Conservation (phyloP, 148 eudicot genomes). For the Vaccinium macrocarpon region DNA sequence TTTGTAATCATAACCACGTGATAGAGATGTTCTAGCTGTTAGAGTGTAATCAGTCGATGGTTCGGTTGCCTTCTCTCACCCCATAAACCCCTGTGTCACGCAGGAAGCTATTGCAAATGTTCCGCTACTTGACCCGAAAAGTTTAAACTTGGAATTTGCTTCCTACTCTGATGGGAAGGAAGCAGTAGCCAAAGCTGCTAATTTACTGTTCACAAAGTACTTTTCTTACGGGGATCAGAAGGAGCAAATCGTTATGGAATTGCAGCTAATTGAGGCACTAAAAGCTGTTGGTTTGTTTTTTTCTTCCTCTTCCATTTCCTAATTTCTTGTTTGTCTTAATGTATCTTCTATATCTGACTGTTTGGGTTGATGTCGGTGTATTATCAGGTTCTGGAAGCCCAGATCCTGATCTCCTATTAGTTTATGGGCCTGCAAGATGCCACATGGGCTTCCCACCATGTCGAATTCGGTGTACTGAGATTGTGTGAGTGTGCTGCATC, state of each 20-base stretch:
- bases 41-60: not conserved
- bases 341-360: not conserved
- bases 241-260: conserved; percentile 55
- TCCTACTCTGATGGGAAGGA: conserved; percentile 34
- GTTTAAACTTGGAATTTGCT: not conserved
- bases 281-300: conserved; percentile 51
- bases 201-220: conserved; percentile 54
- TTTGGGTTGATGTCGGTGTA: not conserved
- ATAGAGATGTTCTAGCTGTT: not conserved
- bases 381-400: conserved; percentile 58
- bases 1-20: not conserved
- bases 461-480: conserved; percentile 88
- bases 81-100: not conserved
- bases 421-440: conserved; percentile 85
- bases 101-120: not conserved
- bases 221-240: conserved; percentile 34
- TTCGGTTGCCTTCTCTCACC: not conserved
- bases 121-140: not conserved
- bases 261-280: conserved; percentile 63
- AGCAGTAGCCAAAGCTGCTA: conserved; percentile 82
- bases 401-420: conserved; percentile 78
- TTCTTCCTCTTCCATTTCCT: not conserved
- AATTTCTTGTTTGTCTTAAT: not conserved
- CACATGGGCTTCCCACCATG: conserved; percentile 91
- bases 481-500: conserved; percentile 56